phyloP scores from a whole-genome alignment of 2,329 filamentous ascomycete genomes.

The Aquanectria penicillioides region DNA sequence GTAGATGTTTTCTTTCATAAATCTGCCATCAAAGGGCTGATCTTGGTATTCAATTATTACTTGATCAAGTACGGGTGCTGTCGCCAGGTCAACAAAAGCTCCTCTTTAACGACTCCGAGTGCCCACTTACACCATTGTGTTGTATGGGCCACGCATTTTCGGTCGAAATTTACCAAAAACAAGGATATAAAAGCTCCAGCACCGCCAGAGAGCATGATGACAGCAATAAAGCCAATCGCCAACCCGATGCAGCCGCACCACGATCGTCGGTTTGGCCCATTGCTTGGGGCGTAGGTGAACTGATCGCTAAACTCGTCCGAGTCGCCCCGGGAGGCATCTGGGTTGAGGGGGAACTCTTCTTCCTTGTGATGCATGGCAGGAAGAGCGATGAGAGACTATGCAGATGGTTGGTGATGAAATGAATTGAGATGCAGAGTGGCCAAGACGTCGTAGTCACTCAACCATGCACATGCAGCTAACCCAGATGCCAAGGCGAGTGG shows the following conservation, averaged over 20 bases:
- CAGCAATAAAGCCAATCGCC: constrained; percentile 6
- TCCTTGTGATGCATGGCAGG: constrained; percentile 36
- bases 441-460: too few relatives aligned
- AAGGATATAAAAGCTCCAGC: constrained; percentile 36
- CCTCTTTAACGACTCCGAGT: accelerated
- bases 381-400: neutral
- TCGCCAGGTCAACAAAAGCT: constrained; percentile 9
- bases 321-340: constrained; percentile 23
- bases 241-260: constrained; percentile 28
- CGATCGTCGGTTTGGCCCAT: constrained; percentile 21
- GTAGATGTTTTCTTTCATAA: constrained; percentile 64
- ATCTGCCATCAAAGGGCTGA: constrained; percentile 64
- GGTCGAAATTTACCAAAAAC: constrained; percentile 32
- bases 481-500: too few relatives aligned
- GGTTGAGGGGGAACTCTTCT: constrained; percentile 31
- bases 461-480: too few relatives aligned
- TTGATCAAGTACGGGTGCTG: constrained; percentile 48
- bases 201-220: constrained; percentile 29
- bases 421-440: neutral
- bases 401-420: neutral
- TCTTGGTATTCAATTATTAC: constrained; percentile 45
- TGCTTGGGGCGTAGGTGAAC: constrained; percentile 26
- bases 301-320: constrained; percentile 33
- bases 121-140: constrained; percentile 53
- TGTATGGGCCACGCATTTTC: constrained; percentile 43